Conservation (phyloP, 345 rosid species). For the Eutrema japonicum region DNA sequence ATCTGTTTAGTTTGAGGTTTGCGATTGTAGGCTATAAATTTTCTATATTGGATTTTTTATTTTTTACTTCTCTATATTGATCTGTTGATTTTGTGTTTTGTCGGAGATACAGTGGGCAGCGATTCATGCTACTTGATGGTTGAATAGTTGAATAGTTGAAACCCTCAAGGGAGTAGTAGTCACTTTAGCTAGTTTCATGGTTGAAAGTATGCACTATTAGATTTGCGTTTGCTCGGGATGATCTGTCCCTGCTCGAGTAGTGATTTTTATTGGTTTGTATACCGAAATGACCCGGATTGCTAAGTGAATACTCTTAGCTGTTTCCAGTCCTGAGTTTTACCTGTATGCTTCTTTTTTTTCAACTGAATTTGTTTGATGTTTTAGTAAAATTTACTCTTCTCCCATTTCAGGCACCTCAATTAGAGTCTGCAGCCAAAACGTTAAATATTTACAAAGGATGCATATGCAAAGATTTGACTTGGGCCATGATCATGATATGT, state of each 20-base stretch:
- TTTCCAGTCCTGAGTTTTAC: slow-evolving; percentile 3
- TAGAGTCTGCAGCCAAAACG: slow-evolving; percentile 27
- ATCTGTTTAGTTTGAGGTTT: slow-evolving; percentile 22
- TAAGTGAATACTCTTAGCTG: background rate
- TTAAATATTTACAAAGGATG: slow-evolving; percentile 17
- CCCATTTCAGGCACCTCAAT: slow-evolving; percentile 32
- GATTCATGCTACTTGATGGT: background rate
- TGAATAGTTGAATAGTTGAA: background rate
- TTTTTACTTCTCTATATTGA: background rate
- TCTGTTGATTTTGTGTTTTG: background rate
- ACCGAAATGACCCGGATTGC: background rate
- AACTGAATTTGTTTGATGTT: slow-evolving; percentile 18
- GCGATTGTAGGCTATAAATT: no score
- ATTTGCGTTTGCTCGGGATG: background rate
- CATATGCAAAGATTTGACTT: slow-evolving; percentile 31
- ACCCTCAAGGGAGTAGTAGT: background rate
- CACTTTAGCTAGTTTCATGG: slow-evolving; percentile 27
- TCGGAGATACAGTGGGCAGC: background rate
- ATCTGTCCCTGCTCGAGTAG: slow-evolving; percentile 3
- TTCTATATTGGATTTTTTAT: background rate
- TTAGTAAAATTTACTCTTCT: slow-evolving; percentile 19
- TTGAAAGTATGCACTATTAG: background rate
- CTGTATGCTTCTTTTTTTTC: background rate
- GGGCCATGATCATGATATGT: slow-evolving; percentile 34
- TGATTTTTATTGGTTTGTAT: background rate